Base-by-base conservation (phyloP, 306 rosid genomes). In the Benincasa hispida region DNA sequence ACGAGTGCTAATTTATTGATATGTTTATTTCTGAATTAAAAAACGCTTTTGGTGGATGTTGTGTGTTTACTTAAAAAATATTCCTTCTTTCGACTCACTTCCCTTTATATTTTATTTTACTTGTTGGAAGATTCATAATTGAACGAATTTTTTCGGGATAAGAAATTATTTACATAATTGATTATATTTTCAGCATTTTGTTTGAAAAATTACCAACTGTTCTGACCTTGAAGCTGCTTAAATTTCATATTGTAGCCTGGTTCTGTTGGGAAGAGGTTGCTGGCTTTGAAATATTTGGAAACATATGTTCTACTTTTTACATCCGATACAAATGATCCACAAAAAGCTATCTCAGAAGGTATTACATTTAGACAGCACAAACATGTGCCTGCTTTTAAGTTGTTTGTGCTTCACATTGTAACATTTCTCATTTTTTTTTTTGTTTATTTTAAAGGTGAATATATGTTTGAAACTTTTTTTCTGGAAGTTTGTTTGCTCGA, bases 241-340 rank as follows among this genome's bases (percentile, higher is more conserved):
- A 45, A 58, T 84, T 82, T 87, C 81, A 76, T 86, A 47, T 86
- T 90, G 91, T 80, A 94, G 99, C 93, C 96, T 76, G 97, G 92
- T 63, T 84, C 88, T 72, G 86, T 82, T 28, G 95, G 87, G 87
- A 76, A 78, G 70, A 92, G 85, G 87, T 74, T 94, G 89, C 84
- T 89, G 78, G 99, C 96, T 10, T 86, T 94, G 87, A 94, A 94
- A 83, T 92, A 89, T 83, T 77, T 92, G 91, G 99, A 94, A 86
- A 85, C 88, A n/a, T 83, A 87, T 85, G 90, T 92, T 72, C 82
- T 90, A 78, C 86, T 89, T 68, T 92, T 92, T 81, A 86, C 99
- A 42, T 80, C 92, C 24, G 92, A 94, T 57, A 41, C 41, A 72
- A 75, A 66, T 86, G 90, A 86, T 79, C 66, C 88, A 70, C 96